phyloP scores from a whole-genome alignment of 805 yeast species.

The Candida montana region DNA sequence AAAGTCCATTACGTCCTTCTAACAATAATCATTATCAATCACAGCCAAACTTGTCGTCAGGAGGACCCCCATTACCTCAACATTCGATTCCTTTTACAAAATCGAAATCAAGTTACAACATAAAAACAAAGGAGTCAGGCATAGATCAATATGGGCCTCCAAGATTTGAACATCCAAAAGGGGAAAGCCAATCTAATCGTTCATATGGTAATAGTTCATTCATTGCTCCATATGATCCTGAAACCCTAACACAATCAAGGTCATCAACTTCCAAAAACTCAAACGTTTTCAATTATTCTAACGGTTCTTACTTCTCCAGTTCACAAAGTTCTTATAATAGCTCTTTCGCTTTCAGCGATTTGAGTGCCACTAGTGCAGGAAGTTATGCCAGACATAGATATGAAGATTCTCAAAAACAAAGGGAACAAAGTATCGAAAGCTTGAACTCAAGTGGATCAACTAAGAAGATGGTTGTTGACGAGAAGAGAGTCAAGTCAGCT shows the following conservation, averaged over 20 bases:
- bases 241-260: constrained; percentile 25
- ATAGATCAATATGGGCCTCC: constrained; percentile 1
- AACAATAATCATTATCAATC: constrained; percentile 1
- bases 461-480: constrained; percentile 23
- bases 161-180: neutral
- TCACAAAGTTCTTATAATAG: constrained; percentile 40
- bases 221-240: constrained; percentile 28
- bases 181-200: no score
- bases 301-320: constrained; percentile 43
- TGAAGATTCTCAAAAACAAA: constrained; percentile 29
- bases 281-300: constrained; percentile 29
- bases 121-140: constrained; percentile 9
- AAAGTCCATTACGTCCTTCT: neutral
- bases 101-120: constrained; percentile 20
- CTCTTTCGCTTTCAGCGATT: constrained; percentile 48
- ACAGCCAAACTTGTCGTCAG: constrained; percentile 7
- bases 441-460: constrained; percentile 23
- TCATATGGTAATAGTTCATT: constrained; percentile 16
- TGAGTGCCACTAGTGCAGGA: constrained; percentile 88
- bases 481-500: constrained; percentile 16
- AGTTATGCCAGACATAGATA: constrained; percentile 71
- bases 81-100: constrained; percentile 18
- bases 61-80: constrained; percentile 21
- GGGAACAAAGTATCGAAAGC: constrained; percentile 8
- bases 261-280: constrained; percentile 21